Base-by-base conservation (phyloP, 106 monocot species). In the Dendrobium nobile region DNA sequence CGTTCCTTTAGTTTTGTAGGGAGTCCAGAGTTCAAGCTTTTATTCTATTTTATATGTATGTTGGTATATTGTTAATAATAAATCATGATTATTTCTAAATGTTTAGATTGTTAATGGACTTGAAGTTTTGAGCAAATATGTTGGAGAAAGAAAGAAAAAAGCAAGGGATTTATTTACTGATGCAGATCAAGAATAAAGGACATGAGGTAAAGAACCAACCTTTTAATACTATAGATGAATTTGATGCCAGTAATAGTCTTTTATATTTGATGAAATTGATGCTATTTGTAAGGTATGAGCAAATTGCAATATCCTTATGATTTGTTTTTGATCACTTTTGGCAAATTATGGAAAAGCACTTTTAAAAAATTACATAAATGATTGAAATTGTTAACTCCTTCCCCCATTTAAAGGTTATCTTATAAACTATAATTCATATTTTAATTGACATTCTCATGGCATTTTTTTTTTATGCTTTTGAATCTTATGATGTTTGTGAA, bases 101-200 rank as follows among this genome's bases (percentile, higher is more conserved):
- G 7, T 78, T 73, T 88, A 99, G 98, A 92, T 99, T 93, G 95
- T 99, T 70, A 99, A 99, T 90, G 98, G 98, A 24, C 98, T 95
- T 87, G 98, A 99, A 93, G 98, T 95, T 17, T 78, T 99, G 44
- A 99, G 98, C 89, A 99, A 95, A 67, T 99, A 85, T 88, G 98
- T 98, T 84, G 95, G 98, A 82, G 98, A 99, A 85, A 95, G 95
- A 47, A 95, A 99, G 84, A 99, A 99, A 82, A 99, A 99, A 85
- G 95, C 93, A 67, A 95, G 98, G 82, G 98, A 99, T 87, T 90
- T 99, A 84, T 99, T 99, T 95, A 91, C 98, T 75, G 98, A 99
- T 91, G 98, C 98, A 80, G 98, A 99, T 70, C 89, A 91, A 80
- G 98, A 95, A 59, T 95, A 99, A 79, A 92, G 82, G 76, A 61